phyloP scores from a whole-genome alignment of 768 basidiomycete species.

The Lentinula sp. region DNA sequence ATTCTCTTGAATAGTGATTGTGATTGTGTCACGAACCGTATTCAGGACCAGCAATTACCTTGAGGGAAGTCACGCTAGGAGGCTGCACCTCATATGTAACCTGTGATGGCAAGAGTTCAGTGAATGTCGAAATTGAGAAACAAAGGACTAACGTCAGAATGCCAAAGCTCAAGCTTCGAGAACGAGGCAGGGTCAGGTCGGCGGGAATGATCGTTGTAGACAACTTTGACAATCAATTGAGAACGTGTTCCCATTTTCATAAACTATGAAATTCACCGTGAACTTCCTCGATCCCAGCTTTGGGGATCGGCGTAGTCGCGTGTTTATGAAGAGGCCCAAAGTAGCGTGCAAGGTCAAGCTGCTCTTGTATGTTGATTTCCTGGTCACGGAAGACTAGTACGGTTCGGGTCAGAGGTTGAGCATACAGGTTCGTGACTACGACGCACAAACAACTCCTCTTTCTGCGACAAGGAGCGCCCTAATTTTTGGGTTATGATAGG shows the following conservation, averaged over 20 bases:
- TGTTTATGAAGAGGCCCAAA: constrained; percentile 79
- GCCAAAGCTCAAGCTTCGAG: constrained; percentile 74
- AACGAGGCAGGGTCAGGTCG: constrained; percentile 62
- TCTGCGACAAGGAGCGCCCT: constrained; percentile 73
- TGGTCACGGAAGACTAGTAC: constrained; percentile 68
- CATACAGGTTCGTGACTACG: neutral
- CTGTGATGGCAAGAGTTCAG: constrained; percentile 13
- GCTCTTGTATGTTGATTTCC: constrained; percentile 59
- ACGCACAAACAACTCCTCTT: constrained; percentile 69
- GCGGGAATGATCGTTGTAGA: constrained; percentile 62
- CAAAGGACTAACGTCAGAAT: constrained; percentile 54
- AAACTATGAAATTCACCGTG: constrained; percentile 40
- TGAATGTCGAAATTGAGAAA: neutral
- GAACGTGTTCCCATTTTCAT: neutral
- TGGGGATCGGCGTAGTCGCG: constrained; percentile 74
- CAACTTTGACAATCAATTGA: constrained; percentile 35
- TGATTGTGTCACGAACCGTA: constrained; percentile 30
- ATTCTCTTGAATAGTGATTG: neutral
- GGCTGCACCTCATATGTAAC: constrained; percentile 78
- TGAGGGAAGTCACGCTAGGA: constrained; percentile 74
- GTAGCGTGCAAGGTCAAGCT: constrained; percentile 66
- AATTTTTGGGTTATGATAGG: constrained; percentile 8
- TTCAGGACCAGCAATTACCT: constrained; percentile 64
- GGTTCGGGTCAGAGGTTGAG: neutral
- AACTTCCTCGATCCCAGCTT: constrained; percentile 70